phyloP scores from a whole-genome alignment of 2,329 filamentous ascomycete species.

The Fusarium redolens region DNA sequence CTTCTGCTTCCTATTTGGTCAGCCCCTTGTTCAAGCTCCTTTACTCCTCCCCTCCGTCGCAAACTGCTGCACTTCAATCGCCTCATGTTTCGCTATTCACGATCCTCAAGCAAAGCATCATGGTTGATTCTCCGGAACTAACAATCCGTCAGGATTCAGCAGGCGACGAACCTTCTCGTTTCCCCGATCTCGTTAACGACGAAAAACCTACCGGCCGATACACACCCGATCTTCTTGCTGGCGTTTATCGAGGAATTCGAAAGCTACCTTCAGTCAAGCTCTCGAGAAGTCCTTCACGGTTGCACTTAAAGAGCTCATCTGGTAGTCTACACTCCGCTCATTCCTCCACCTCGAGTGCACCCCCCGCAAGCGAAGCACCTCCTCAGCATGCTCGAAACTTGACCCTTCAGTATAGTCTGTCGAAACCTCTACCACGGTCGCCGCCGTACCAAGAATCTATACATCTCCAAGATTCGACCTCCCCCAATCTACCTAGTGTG shows the following conservation, averaged over 20 bases:
- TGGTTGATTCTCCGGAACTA: slow-evolving; percentile 48
- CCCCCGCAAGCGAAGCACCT: slow-evolving; percentile 33
- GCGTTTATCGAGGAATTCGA: slow-evolving; percentile 64
- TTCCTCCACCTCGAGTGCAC: slow-evolving; percentile 34
- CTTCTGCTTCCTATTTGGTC: slow-evolving; percentile 30
- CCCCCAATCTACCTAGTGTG: slow-evolving; percentile 44
- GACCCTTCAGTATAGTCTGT: slow-evolving; percentile 67
- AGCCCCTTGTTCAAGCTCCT: slow-evolving; percentile 30
- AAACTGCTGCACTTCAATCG: slow-evolving; percentile 11
- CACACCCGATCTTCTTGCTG: slow-evolving; percentile 61
- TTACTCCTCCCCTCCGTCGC: slow-evolving; percentile 5
- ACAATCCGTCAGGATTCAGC: slow-evolving; percentile 47
- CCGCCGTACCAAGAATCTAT: slow-evolving; percentile 50
- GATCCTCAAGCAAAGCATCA: slow-evolving; percentile 29
- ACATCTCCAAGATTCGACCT: slow-evolving; percentile 49
- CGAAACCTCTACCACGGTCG: slow-evolving; percentile 67
- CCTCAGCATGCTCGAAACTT: slow-evolving; percentile 64
- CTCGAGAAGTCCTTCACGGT: slow-evolving; percentile 57
- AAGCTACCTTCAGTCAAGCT: slow-evolving; percentile 59
- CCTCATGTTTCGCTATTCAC: slow-evolving; percentile 30
- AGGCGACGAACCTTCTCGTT: slow-evolving; percentile 50
- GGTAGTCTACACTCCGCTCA: slow-evolving; percentile 30
- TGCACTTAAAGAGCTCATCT: slow-evolving; percentile 50
- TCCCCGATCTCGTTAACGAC: slow-evolving; percentile 60
- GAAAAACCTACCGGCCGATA: slow-evolving; percentile 50